These are phyloP conservation scores for Pestalotiopsis sp. DNA, from an alignment of 2,329 filamentous ascomycete species.

Conservation along the genomic window DNA sequence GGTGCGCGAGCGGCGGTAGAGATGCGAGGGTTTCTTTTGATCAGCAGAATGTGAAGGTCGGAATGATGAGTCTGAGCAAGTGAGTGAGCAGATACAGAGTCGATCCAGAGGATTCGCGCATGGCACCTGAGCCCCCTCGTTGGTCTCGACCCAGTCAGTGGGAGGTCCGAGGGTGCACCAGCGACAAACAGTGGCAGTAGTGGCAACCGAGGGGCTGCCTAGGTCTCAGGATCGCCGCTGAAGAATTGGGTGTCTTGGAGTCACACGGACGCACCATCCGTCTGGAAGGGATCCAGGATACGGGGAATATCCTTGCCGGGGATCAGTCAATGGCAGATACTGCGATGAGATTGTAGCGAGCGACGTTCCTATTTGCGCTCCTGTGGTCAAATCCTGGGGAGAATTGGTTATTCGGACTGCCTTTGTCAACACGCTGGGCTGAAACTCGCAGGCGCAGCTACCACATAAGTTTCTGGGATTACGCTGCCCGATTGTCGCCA, in stretches of 20 bases:
- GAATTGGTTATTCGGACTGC: background rate
- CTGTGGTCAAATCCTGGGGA: too few relatives aligned
- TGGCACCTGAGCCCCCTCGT: background rate
- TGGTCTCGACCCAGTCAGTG: background rate
- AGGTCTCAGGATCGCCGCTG: background rate
- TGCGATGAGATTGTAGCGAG: background rate
- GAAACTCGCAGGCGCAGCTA: slow-evolving; percentile 1
- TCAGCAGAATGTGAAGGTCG: background rate
- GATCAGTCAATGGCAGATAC: background rate
- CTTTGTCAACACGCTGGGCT: background rate
- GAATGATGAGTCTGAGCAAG: background rate
- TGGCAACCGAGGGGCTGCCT: background rate
- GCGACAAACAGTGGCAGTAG: background rate
- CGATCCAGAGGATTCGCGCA: background rate
- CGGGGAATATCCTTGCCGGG: background rate
- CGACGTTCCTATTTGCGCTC: too few relatives aligned
- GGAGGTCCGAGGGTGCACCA: background rate
- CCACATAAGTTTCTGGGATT: background rate
- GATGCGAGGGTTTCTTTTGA: background rate
- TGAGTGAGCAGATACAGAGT: background rate
- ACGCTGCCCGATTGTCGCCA: background rate
- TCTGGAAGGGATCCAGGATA: background rate
- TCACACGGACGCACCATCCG: background rate
- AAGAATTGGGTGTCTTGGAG: background rate
- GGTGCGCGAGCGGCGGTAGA: background rate